Base-by-base conservation (phyloP, 768 basidiomycete species). In the Hydnomerulius pinastri region DNA sequence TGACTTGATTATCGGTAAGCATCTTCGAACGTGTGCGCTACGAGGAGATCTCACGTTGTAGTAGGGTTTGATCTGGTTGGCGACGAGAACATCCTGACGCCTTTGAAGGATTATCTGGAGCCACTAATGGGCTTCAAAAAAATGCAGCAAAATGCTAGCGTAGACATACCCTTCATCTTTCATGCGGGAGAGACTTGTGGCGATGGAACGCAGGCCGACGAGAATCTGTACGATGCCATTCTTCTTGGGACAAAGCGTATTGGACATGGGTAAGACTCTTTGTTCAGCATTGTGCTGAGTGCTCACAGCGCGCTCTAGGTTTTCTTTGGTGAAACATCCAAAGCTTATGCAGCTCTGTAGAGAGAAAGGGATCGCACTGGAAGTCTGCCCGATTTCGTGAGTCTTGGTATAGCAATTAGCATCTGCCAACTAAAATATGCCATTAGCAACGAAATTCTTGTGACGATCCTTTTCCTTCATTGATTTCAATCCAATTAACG, bases 11-110 rank as follows among this genome's bases (percentile, higher is more conserved):
- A 79, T 80, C 36, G 88, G 87, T 81, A 23, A 18, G 71, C 35
- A 13, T 43, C n/a, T 27, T 38, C 35, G 28, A 6, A n/a, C 13
- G 24, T 13, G 29, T n/a, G 25, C 20, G 2, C 3, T 21, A 17
- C 7, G 27, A n/a, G 29, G 20, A 55, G 25, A 33, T 40, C 47
- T 43, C 33, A 39, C 15, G 50, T 40, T 17, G 9, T 21, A n/a
- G 18, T 49, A 87, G 87, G 86, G 3, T 92, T 90, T 57, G 89
- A 91, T 69, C 76, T 91, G 17, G 88, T 90, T n/a, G 88, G 88
- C 4, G 75, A 85, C 40, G 88, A 91, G 60, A 83, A 90, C 60
- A 68, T 67, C 6, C 57, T 80, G 20, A 74, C 71, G 33, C 85
- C 87, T 15, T 72, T 89, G 32, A 78, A 75, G 21, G 69, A 86